These are phyloP conservation scores for Symbiodinium pilosum DNA, from an alignment of 73 alveolate species.

Conservation along the genomic window DNA sequence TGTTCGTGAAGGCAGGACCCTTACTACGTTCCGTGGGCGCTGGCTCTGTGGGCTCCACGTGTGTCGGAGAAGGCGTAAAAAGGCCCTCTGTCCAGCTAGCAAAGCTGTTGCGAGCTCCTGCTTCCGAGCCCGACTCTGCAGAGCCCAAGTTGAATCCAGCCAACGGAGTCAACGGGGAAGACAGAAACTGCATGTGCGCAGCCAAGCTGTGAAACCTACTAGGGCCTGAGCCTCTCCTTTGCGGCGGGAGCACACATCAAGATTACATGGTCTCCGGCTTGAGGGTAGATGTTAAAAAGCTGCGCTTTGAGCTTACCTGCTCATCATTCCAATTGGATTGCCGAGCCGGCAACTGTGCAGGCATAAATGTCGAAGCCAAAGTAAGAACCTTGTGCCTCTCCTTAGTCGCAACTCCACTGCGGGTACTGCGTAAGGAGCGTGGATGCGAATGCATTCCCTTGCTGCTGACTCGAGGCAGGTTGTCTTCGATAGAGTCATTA, in stretches of 20 bases:
- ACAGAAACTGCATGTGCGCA: background rate
- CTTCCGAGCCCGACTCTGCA: background rate
- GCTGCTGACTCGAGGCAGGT: no score
- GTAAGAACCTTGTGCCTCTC: constrained; percentile 27
- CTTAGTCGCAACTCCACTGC: background rate
- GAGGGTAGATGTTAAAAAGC: no score
- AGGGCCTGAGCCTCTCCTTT: background rate
- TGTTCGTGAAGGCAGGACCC: background rate
- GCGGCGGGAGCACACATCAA: no score
- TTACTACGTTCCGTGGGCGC: no score
- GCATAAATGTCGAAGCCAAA: constrained; percentile 39
- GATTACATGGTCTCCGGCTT: no score
- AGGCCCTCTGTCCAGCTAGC: background rate
- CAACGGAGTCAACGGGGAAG: background rate
- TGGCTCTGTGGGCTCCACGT: background rate
- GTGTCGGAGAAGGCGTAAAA: background rate
- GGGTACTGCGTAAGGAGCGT: background rate
- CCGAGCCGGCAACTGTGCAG: constrained; percentile 7
- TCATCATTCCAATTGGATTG: background rate
- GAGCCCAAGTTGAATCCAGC: background rate
- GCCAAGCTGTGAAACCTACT: background rate
- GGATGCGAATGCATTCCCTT: background rate
- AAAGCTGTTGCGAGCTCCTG: background rate
- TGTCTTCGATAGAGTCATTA: no score
- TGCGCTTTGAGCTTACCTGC: no score